Evolutionary conservation across 768 basidiomycete genomes (phyloP).

Genomic region (Serendipita indica): DNA sequence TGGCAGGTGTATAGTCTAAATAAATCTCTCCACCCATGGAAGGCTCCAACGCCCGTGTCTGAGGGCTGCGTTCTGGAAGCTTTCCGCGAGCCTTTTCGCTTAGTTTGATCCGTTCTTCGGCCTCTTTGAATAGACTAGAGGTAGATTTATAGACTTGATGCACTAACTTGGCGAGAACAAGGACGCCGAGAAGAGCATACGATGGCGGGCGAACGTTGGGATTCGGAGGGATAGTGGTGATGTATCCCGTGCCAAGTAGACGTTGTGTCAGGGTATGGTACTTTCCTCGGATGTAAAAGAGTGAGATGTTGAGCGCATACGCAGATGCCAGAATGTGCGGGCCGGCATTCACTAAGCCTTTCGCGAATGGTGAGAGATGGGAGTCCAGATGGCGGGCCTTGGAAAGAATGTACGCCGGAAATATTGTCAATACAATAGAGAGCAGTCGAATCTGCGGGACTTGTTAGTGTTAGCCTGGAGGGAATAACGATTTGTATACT

Average conservation of each 20-base stretch:
- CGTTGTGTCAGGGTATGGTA: constrained; percentile 64
- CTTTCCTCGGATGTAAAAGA: constrained; percentile 67
- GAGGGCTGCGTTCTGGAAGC: neutral
- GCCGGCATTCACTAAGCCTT: constrained; percentile 21
- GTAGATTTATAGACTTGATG: neutral
- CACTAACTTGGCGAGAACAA: constrained; percentile 27
- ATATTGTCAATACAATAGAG: constrained; percentile 48
- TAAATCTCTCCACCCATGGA: neutral
- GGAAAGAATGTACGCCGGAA: constrained; percentile 49
- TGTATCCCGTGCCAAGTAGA: constrained; percentile 40
- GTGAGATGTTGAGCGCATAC: constrained; percentile 59
- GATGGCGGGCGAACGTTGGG: constrained; percentile 66
- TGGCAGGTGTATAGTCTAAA: neutral
- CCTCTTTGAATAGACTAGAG: neutral
- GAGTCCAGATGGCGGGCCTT: constrained; percentile 30
- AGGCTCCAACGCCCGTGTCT: neutral
- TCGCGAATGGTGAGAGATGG: neutral
- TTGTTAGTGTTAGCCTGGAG: neutral
- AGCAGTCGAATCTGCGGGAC: constrained; percentile 27
- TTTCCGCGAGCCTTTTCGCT: constrained; percentile 4
- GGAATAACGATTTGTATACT: constrained; percentile 11
- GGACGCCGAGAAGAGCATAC: constrained; percentile 69
- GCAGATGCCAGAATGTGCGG: constrained; percentile 38
- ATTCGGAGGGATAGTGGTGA: constrained; percentile 58
- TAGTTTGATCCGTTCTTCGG: neutral